Evolutionary conservation across 1,284 basidiomycete genomes (phyloP).

Genomic region (Salmacisia buchloeana): DNA sequence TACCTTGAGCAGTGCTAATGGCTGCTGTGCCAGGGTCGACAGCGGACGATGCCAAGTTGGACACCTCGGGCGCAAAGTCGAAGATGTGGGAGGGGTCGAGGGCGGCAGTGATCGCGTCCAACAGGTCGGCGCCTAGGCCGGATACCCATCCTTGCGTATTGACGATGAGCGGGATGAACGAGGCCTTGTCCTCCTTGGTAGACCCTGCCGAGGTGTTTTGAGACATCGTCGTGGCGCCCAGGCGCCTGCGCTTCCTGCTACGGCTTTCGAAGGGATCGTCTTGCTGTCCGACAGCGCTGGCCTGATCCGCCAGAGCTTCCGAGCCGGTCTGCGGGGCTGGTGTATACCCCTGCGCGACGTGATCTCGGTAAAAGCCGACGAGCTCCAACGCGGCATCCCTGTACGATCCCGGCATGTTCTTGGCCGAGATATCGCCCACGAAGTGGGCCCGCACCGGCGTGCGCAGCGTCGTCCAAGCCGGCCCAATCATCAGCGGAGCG

Average conservation of each 20-base stretch:
- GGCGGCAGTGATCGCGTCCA: slow-evolving; percentile 64
- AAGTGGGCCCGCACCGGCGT: slow-evolving; percentile 73
- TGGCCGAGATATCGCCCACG: slow-evolving; percentile 72
- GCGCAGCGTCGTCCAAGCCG: slow-evolving; percentile 54
- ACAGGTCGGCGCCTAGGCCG: slow-evolving; percentile 80
- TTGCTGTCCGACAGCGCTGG: slow-evolving; percentile 7
- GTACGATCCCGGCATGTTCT: slow-evolving; percentile 73
- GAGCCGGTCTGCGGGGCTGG: neutral
- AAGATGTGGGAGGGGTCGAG: slow-evolving; percentile 65
- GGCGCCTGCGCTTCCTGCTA: slow-evolving; percentile 1
- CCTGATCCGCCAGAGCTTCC: neutral
- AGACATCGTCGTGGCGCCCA: neutral
- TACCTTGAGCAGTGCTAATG: neutral
- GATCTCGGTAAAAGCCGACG: slow-evolving; percentile 58
- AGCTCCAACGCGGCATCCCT: slow-evolving; percentile 66
- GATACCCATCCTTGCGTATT: slow-evolving; percentile 98
- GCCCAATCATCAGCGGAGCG: slow-evolving; percentile 21
- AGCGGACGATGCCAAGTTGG: neutral
- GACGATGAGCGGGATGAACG: slow-evolving; percentile 66
- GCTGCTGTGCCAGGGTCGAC: neutral
- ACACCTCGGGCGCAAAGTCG: slow-evolving; percentile 52
- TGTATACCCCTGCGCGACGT: slow-evolving; percentile 7
- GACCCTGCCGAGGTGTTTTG: neutral
- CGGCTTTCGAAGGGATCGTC: neutral
- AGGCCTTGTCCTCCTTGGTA: neutral